Evolutionary conservation across 441 rosid species (phyloP), one percentile per base, ranked within the genome.

Genomic region (Adansonia rubrostipa): DNA sequence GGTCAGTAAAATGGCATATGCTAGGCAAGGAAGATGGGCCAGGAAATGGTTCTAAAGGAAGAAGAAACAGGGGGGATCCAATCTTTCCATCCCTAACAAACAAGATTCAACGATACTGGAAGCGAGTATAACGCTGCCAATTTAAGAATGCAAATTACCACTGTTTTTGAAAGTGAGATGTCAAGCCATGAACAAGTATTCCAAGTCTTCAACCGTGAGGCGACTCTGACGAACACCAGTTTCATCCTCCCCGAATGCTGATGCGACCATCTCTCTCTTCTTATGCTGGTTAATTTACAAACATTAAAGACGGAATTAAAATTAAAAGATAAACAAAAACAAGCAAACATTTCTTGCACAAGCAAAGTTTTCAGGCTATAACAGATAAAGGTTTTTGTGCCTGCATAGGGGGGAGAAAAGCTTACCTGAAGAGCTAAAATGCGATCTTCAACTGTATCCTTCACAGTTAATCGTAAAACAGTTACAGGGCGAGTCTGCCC

Each of bases 181-280:
- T 89, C 91, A 93, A 73, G 79, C 93, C 92, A 86, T 92, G 73
- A 94, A 94, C 78, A 94, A 87, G 89, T 92, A 91, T 65, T 83
- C 86, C 89, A 94, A 78, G 87, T 91, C 96, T 9, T 92, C 96
- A 65, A 89, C 96, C 0, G 96, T 92, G 56, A 94, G 88, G 50
- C 93, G 93, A 79, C 92, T 87, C 88, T 89, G 95, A 68, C 87
- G 82, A 80, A 93, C 82, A 48, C 89, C 96, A 7, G 74, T 84
- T 75, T 91, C 93, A 73, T 92, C 98, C 83, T 94, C 98, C 71
- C 97, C 98, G 64, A 94, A 94, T 60, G 98, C 98, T 76, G 92
- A 92, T 36, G 97, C 91, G 13, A 92, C 97, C 97, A 94, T 94
- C 85, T 80, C 88, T 80, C 98, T 90, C 89, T 94, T 92, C 89